Base-by-base conservation (phyloP, 2,329 filamentous ascomycete species). In the Neofusicoccum ribis region DNA sequence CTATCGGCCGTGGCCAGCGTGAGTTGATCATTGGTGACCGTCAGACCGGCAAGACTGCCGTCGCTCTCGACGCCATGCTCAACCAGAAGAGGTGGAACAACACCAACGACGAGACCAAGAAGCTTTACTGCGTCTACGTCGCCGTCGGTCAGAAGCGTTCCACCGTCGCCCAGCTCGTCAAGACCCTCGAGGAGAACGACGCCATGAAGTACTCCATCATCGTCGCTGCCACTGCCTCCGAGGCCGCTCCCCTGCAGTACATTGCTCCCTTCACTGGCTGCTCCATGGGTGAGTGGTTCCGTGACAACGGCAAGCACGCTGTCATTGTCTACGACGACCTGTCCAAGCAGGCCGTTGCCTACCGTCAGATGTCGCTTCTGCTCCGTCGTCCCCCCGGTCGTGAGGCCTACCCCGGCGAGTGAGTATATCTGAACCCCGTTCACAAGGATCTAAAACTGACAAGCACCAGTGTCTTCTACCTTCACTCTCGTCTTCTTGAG, bases 11-110 rank as follows among this genome's bases (percentile, higher is more conserved):
- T 94, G 95, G 95, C 79, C 95, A 99, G 88, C 95, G 95, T 94
- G 95, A 99, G 87, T 86, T 99, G 88, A 98, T 99, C 83, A 99
- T 99, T 83, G 95, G 95, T 87, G 95, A 99, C 82, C 95, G 95
- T 93, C 95, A 99, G 86, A 99, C 95, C 76, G 95, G 95, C 84
- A 99, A 99, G 91, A 99, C 95, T 79, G 95, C 95, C 77, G 94
- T 99, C 80, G 94, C 91, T 77, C 92, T 99, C 69, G 95, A 99
- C 81, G 89, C 94, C 82, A 98, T 99, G 75, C 90, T 99, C 69
- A 99, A 99, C 91, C 95, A 99, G 88, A 96, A 95, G 89, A 88
- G 94, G 79, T 98, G 94, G 94, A 99, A 99, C 89, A 85, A 83
- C 80, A 77, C 82, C 79, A 86, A 79, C 82, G 93, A 97, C 80